Evolutionary conservation across 2,329 filamentous ascomycete genomes (phyloP).

Genomic region (Colletotrichum abscissum): DNA sequence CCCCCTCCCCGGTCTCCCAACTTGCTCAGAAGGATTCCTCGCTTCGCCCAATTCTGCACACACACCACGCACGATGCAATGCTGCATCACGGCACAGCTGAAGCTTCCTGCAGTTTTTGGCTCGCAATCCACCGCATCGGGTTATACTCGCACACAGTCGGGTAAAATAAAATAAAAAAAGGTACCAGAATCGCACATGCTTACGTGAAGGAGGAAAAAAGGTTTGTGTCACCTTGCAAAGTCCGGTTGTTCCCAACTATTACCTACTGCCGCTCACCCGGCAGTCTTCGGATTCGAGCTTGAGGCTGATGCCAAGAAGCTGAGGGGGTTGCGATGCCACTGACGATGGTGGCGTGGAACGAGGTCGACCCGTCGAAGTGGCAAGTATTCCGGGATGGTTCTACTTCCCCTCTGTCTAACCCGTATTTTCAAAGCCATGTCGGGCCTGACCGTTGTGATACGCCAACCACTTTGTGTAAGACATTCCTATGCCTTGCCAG

Average conservation of each 20-base stretch:
- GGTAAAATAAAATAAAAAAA: not conserved
- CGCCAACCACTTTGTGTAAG: conserved; percentile 1
- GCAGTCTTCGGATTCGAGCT: not conserved
- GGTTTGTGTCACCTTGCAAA: not conserved
- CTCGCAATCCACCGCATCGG: conserved; percentile 19
- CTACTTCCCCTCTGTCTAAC: not conserved
- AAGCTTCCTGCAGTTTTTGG: not conserved
- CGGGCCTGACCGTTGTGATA: not conserved
- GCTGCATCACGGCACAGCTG: conserved; percentile 12
- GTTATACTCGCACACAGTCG: not conserved
- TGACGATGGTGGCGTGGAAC: conserved; percentile 3
- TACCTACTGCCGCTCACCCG: not conserved
- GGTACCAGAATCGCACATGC: conserved; percentile 4
- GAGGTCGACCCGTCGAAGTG: not conserved
- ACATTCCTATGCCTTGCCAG: not conserved
- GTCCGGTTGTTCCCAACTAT: not conserved
- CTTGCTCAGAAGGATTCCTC: not conserved
- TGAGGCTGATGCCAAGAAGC: conserved; percentile 21
- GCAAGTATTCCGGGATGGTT: too few relatives aligned
- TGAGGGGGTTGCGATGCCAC: not conserved
- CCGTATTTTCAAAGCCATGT: not conserved
- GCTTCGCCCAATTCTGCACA: not conserved
- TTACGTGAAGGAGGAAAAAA: not conserved
- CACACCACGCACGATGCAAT: conserved; percentile 2
- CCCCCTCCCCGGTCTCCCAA: not conserved